Evolutionary conservation across 495 filamentous ascomycete genomes (phyloP), one percentile per base, ranked within the genome.

Genomic region (Letharia lupina): DNA sequence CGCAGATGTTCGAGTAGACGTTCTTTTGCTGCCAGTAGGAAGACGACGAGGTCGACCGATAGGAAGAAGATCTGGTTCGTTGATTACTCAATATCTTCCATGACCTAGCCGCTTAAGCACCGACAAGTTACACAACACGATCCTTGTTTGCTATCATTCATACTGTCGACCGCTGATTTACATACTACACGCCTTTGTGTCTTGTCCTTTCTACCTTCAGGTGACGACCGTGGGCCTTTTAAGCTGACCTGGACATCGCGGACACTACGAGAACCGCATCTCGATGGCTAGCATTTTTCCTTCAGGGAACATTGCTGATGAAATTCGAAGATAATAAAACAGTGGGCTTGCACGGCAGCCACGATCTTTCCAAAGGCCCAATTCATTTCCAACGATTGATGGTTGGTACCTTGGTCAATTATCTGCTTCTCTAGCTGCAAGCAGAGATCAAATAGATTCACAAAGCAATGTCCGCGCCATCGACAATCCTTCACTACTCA

Each of bases 211-310:
- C 10, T 23, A 1, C 18, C 45, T n/a, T 48, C 7, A 48, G 45
- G 18, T 48, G 45, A n/a, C 20, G 10, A 50, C 2, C 20, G 48
- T 13, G n/a, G 48, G 48, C 23, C 8, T 13, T 50, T 23, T 4
- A 48, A 28, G 16, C 5, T 12, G 1, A 12, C 2, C 8, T 10
- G 1, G 7, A 4, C 11, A 0, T 28, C 0, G 2, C 18, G 9
- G 23, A 39, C 37, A 39, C 8, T 39, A 39, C 37, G 37, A 39
- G n/a, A 45, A 5, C 9, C 6, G 15, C 28, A 50, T 11, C 1
- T 50, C 4, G 12, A 33, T 33, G 3, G 50, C 28, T 33, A 31
- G 6, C 2, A 9, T 33, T 16, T 28, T 12, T 15, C 28, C 10
- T 3, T 31, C 7, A 16, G 4, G 3, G 28, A 16, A 15, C 50